Evolutionary conservation across 192 early-diverging fungal species (phyloP).

Genomic region (Linnemannia hyalina): DNA sequence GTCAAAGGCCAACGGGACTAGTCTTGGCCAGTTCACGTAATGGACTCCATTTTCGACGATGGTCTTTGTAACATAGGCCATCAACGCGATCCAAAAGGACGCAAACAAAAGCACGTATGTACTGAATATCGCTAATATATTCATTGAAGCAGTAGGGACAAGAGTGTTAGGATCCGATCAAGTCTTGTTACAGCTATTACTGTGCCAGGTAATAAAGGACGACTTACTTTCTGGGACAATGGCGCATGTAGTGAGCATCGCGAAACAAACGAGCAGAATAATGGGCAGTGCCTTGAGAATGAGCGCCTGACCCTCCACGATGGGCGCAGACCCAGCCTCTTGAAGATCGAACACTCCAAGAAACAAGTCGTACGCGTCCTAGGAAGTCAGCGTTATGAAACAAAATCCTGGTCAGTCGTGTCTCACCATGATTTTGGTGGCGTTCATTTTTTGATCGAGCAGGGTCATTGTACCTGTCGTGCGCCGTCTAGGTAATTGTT

Average conservation of each 20-base stretch:
- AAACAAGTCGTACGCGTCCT: constrained; percentile 92
- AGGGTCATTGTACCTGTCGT: constrained; percentile 67
- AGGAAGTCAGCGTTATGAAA: not conserved
- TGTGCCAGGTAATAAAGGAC: not conserved
- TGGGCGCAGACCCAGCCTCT: constrained; percentile 55
- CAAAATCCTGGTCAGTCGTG: not conserved
- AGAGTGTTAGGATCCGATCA: not conserved
- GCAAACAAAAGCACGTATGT: constrained; percentile 32
- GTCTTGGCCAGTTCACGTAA: constrained; percentile 67
- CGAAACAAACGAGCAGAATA: constrained; percentile 24
- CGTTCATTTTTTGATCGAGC: not conserved
- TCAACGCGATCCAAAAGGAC: constrained; percentile 59
- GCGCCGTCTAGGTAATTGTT: constrained; percentile 96
- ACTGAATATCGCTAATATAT: constrained; percentile 14
- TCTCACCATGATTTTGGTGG: not conserved
- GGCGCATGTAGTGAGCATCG: constrained; percentile 24
- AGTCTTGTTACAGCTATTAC: not conserved
- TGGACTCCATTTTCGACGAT: constrained; percentile 60
- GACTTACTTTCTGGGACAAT: constrained; percentile 57
- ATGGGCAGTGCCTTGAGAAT: constrained; percentile 62
- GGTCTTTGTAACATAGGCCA: constrained; percentile 55
- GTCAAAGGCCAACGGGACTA: constrained; percentile 51
- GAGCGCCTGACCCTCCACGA: constrained; percentile 62
- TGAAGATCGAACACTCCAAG: constrained; percentile 65
- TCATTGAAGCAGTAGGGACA: not conserved